Evolutionary conservation across 1,139 yeast genomes (phyloP).

Genomic region (Fermentozyma sake): DNA sequence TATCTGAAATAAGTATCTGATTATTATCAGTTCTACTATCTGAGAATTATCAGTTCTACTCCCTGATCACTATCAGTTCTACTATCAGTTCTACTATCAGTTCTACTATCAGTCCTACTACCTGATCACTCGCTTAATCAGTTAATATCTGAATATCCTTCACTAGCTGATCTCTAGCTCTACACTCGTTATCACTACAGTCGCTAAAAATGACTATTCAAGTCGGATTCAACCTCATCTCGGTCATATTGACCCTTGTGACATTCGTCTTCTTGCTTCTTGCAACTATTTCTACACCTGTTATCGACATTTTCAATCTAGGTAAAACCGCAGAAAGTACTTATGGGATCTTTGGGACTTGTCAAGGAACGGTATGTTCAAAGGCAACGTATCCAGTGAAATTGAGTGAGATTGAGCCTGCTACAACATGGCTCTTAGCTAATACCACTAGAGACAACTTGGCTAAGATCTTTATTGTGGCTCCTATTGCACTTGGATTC

Average conservation of each 20-base stretch:
- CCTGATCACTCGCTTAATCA: too few relatives aligned
- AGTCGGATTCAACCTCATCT: constrained; percentile 25
- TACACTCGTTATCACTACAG: constrained; percentile 1
- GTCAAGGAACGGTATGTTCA: constrained; percentile 38
- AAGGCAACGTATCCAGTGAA: constrained; percentile 32
- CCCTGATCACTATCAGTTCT: too few relatives aligned
- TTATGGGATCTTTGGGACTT: constrained; percentile 88
- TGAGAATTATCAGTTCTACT: too few relatives aligned
- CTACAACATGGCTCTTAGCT: constrained; percentile 23
- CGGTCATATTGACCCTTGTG: constrained; percentile 24
- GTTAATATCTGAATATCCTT: too few relatives aligned
- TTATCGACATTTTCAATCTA: constrained; percentile 32
- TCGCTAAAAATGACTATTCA: constrained; percentile 12
- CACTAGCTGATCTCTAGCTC: too few relatives aligned
- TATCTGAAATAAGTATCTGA: too few relatives aligned
- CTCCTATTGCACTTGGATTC: constrained; percentile 79
- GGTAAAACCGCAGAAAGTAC: constrained; percentile 38
- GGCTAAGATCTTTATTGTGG: constrained; percentile 69
- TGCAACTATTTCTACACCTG: constrained; percentile 49
- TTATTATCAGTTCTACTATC: too few relatives aligned
- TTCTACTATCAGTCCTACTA: too few relatives aligned
- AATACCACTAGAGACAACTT: constrained; percentile 59
- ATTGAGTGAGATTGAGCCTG: constrained; percentile 15
- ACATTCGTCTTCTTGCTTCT: constrained; percentile 47
- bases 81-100: too few relatives aligned